These are phyloP conservation scores for Coffea canephora DNA, from an alignment of 257 asterid species.

Conservation along the genomic window DNA sequence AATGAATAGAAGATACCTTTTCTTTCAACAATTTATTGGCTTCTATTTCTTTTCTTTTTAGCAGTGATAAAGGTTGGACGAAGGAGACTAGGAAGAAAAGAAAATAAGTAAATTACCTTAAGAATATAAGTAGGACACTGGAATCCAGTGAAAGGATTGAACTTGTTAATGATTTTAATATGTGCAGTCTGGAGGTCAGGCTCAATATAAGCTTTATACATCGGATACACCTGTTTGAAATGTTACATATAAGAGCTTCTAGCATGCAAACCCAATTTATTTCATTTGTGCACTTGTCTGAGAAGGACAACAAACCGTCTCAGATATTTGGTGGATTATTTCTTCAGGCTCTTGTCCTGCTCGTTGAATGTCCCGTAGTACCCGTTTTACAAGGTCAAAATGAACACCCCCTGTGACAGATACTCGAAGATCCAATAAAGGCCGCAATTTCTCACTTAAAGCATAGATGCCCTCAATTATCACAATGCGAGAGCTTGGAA, in stretches of 20 bases:
- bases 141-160: conserved; percentile 96
- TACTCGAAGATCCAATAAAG: conserved; percentile 87
- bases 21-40: not conserved
- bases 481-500: conserved; percentile 83
- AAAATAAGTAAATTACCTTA: conserved; percentile 47
- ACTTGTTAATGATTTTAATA: conserved; percentile 84
- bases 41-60: not conserved
- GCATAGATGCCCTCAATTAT: conserved; percentile 96
- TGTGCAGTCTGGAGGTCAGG: conserved; percentile 96
- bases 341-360: conserved; percentile 99
- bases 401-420: conserved; percentile 99
- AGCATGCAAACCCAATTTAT: conserved; percentile 1
- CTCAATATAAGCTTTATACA: conserved; percentile 98
- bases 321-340: conserved; percentile 96
- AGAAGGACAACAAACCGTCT: conserved; percentile 54
- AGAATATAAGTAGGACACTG: conserved; percentile 88
- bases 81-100: not conserved
- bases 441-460: conserved; percentile 83
- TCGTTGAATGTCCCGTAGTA: conserved; percentile 93
- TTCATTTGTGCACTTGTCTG: conserved; percentile 9
- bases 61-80: not conserved
- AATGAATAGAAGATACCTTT: not conserved
- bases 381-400: conserved; percentile 96
- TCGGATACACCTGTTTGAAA: conserved; percentile 81
- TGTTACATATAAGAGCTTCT: conserved; percentile 25